Percentiles rank a stretch among this genome's conserved stretches.
phyloP scores from a whole-genome alignment of 495 filamentous ascomycete genomes.

The Symbiotaphrina buchneri region DNA sequence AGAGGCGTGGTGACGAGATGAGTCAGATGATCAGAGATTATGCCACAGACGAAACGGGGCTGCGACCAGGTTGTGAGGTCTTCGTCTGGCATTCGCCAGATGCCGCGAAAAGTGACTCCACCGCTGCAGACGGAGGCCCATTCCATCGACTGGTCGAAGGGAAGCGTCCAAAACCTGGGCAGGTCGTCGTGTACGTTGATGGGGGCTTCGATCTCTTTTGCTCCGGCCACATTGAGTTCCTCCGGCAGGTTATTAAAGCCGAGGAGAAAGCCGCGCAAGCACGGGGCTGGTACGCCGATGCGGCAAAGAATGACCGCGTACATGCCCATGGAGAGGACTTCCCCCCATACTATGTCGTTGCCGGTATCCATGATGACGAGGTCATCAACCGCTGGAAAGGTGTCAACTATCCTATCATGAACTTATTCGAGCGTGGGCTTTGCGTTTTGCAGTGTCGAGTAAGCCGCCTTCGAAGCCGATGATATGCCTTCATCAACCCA shows the following conservation, averaged over 20 bases:
- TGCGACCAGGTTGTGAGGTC: conserved; percentile 48
- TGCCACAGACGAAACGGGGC: conserved; percentile 61
- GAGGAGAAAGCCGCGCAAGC: conserved; percentile 43
- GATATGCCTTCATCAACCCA: neutral
- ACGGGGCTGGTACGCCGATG: conserved; percentile 51
- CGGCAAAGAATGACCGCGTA: conserved; percentile 33
- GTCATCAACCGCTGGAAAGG: conserved; percentile 94
- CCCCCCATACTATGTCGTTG: conserved; percentile 62
- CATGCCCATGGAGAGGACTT: conserved; percentile 44
- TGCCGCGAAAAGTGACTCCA: too few species aligned
- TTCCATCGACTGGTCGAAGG: conserved; percentile 40
- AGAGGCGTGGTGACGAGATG: conserved; percentile 34
- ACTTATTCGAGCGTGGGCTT: conserved; percentile 85
- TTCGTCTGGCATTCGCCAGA: conserved; percentile 48
- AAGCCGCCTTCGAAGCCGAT: conserved; percentile 11
- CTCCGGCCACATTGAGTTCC: conserved; percentile 87
- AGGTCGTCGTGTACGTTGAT: conserved; percentile 82
- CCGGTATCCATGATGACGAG: conserved; percentile 80
- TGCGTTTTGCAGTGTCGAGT: conserved; percentile 89
- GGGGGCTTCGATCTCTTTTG: conserved; percentile 96
- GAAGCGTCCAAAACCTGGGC: conserved; percentile 40
- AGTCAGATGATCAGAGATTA: conserved; percentile 55
- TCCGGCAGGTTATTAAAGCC: conserved; percentile 43
- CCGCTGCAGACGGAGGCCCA: conserved; percentile 16
- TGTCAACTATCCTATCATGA: conserved; percentile 98